Conservation (phyloP, 2,329 filamentous ascomycete genomes). For the Fusarium humuli region DNA sequence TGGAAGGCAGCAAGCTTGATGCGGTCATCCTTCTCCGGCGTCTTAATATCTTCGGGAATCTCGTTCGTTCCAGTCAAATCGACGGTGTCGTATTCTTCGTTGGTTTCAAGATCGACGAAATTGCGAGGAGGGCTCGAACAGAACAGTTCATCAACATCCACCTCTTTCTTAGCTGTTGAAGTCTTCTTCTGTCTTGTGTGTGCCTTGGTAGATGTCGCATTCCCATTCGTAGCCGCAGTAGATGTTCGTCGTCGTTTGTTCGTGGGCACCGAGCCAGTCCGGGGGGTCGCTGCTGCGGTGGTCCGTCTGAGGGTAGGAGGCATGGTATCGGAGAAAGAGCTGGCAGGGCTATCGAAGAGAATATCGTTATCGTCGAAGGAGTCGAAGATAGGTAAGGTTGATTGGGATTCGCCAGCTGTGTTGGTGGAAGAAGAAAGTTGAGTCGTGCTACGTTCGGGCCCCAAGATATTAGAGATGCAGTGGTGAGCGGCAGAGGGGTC, state of each 20-base stretch:
- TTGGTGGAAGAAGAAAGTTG: constrained; percentile 40
- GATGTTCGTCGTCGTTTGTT: constrained; percentile 47
- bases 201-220: constrained; percentile 7
- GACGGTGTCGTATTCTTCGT: constrained; percentile 48
- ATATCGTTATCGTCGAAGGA: constrained; percentile 45
- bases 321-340: constrained; percentile 50
- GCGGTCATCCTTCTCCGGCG: constrained; percentile 60
- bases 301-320: constrained; percentile 40
- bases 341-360: constrained; percentile 42
- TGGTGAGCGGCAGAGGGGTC: constrained; percentile 34
- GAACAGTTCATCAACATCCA: constrained; percentile 47
- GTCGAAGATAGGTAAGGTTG: constrained; percentile 46
- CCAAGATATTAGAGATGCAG: constrained; percentile 30
- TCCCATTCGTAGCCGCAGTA: constrained; percentile 19
- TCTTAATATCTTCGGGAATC: constrained; percentile 57
- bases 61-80: constrained; percentile 57
- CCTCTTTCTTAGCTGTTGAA: constrained; percentile 20
- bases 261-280: constrained; percentile 18
- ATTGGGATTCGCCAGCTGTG: constrained; percentile 43
- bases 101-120: constrained; percentile 26
- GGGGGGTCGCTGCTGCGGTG: constrained; percentile 28
- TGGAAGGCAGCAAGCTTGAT: constrained; percentile 68
- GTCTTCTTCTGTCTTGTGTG: constrained; percentile 20
- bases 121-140: constrained; percentile 35
- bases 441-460: constrained; percentile 39